Evolutionary conservation across 257 asterid species (phyloP).

Genomic region (Rhazya stricta): DNA sequence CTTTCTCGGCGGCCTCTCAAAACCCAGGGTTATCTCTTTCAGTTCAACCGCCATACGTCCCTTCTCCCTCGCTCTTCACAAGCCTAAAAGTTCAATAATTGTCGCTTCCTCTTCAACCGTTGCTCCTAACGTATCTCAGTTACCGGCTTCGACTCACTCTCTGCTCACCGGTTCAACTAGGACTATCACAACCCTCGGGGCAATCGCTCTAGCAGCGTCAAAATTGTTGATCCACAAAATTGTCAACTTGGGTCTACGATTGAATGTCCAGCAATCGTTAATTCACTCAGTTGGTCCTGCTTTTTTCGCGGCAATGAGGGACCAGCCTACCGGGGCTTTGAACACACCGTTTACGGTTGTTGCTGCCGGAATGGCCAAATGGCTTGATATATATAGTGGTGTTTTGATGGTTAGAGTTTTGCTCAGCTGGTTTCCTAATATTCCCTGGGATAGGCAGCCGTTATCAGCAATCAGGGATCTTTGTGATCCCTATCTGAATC

Average conservation of each 20-base stretch:
- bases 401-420: conserved; percentile 82
- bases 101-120: conserved; percentile 30
- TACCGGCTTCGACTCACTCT: conserved; percentile 17
- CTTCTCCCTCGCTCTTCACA: conserved; percentile 12
- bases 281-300: conserved; percentile 56
- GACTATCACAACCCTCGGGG: conserved; percentile 55
- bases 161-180: conserved; percentile 70
- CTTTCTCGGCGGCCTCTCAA: conserved; percentile 11
- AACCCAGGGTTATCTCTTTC: conserved; percentile 21
- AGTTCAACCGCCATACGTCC: conserved; percentile 19
- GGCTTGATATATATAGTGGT: conserved; percentile 85
- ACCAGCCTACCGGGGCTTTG: conserved; percentile 37
- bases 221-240: conserved; percentile 36
- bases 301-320: conserved; percentile 70
- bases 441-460: conserved; percentile 96
- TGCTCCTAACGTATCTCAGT: background rate
- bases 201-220: conserved; percentile 44
- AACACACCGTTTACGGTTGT: conserved; percentile 87
- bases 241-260: conserved; percentile 29
- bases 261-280: conserved; percentile 32
- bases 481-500: conserved; percentile 90
- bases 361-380: conserved; percentile 86
- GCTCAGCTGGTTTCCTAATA: conserved; percentile 94
- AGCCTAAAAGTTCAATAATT: conserved; percentile 12
- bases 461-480: conserved; percentile 82